phyloP scores from a whole-genome alignment of 1,284 basidiomycete species.

The Mycosarcoma mackinlayi region DNA sequence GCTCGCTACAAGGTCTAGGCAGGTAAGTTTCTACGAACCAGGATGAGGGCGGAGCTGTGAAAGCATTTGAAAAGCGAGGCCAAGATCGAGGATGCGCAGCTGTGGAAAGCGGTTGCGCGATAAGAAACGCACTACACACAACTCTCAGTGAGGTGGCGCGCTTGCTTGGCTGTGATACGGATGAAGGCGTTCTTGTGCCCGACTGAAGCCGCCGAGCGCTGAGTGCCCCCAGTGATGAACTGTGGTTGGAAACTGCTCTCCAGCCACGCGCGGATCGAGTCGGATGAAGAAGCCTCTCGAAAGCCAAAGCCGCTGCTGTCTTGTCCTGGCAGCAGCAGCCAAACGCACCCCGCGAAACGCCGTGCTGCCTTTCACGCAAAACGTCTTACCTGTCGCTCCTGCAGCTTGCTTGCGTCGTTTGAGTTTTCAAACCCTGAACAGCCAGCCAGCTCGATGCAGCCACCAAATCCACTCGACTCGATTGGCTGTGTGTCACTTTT shows the following conservation, averaged over 20 bases:
- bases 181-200: no score
- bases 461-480: slow-evolving; percentile 15
- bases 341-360: not conserved
- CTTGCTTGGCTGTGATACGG: not conserved
- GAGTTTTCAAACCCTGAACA: slow-evolving; percentile 22
- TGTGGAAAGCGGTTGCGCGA: not conserved
- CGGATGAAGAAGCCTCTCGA: slow-evolving; percentile 24
- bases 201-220: slow-evolving; percentile 8
- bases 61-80: not conserved
- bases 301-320: not conserved
- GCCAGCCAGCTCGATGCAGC: slow-evolving; percentile 13
- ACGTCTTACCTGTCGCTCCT: not conserved
- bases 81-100: slow-evolving; percentile 2
- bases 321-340: no score
- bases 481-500: slow-evolving; percentile 24
- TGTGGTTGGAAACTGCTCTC: not conserved
- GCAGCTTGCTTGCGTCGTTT: slow-evolving; percentile 1
- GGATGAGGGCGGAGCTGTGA: no score
- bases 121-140: slow-evolving; percentile 2
- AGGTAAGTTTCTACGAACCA: no score
- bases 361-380: slow-evolving; percentile 1
- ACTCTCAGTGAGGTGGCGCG: slow-evolving; percentile 3
- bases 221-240: no score
- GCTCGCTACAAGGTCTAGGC: no score
- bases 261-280: slow-evolving; percentile 28